Evolutionary conservation across 2,329 filamentous ascomycete genomes (phyloP).

Genomic region (Fusarium lateritium): DNA sequence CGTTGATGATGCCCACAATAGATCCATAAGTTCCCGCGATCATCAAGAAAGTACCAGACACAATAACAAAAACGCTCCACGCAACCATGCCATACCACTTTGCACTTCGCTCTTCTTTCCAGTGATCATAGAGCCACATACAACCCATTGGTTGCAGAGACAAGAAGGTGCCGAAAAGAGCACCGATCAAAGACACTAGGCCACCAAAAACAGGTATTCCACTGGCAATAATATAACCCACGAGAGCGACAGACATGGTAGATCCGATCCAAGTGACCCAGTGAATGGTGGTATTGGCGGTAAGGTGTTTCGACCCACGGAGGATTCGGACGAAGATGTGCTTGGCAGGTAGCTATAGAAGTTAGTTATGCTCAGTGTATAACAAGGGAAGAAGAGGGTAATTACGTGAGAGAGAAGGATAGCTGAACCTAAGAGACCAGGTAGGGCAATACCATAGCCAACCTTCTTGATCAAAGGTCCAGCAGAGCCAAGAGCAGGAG

Average conservation of each 20-base stretch:
- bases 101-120: conserved; percentile 34
- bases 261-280: conserved; percentile 53
- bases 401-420: conserved; percentile 50
- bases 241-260: conserved; percentile 44
- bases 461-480: conserved; percentile 60
- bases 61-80: conserved; percentile 28
- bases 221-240: conserved; percentile 49
- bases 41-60: conserved; percentile 57
- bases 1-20: conserved; percentile 54
- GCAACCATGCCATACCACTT: conserved; percentile 37
- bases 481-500: conserved; percentile 64
- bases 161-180: conserved; percentile 51
- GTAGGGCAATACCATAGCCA: conserved; percentile 57
- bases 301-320: conserved; percentile 53
- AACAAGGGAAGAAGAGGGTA: neutral
- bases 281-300: conserved; percentile 48
- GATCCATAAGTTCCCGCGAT: conserved; percentile 62
- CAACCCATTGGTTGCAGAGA: conserved; percentile 51
- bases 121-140: conserved; percentile 52
- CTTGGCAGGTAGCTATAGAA: conserved; percentile 26
- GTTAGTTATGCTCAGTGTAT: accelerated
- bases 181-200: conserved; percentile 51
- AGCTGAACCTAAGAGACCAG: conserved; percentile 49
- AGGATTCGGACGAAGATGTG: conserved; percentile 42
- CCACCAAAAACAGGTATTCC: conserved; percentile 48